A percentile compares a stretch with the other conserved stretches of the same genome.
phyloP scores from a whole-genome alignment of 768 basidiomycete species.

The Collybia sordida region DNA sequence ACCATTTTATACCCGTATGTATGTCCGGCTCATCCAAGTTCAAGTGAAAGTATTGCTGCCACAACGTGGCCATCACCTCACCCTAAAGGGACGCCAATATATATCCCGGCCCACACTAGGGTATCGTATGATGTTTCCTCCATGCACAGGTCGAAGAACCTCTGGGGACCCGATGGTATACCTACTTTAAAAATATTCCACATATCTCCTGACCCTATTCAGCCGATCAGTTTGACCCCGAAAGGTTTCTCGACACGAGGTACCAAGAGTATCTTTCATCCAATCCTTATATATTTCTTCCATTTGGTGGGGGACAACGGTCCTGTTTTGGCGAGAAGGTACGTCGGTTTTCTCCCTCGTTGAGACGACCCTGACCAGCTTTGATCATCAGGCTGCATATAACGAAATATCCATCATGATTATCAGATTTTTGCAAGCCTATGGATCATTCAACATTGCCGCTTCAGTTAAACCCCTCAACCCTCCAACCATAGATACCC shows the following conservation, averaged over 20 bases:
- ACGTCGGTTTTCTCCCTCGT: not conserved
- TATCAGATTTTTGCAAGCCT: slow-evolving; percentile 37
- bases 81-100: slow-evolving; percentile 7
- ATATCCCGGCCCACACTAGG: slow-evolving; percentile 12
- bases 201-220: not conserved
- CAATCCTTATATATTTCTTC: slow-evolving; percentile 37
- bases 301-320: slow-evolving; percentile 12
- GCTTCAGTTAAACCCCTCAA: no score
- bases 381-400: slow-evolving; percentile 43
- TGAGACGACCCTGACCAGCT: not conserved
- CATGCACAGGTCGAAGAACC: slow-evolving; percentile 24
- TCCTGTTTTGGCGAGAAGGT: slow-evolving; percentile 4
- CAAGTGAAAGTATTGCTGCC: slow-evolving; percentile 1
- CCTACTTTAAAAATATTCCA: not conserved
- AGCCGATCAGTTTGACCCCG: slow-evolving; percentile 39
- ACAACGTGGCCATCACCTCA: slow-evolving; percentile 6
- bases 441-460: no score
- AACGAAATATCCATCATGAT: slow-evolving; percentile 50
- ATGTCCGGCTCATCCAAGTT: not conserved
- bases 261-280: slow-evolving; percentile 36
- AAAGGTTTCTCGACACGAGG: slow-evolving; percentile 48
- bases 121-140: slow-evolving; percentile 11
- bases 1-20: not conserved
- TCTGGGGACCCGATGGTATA: slow-evolving; percentile 44
- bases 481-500: no score